These are phyloP conservation scores for Vigna hirtella DNA, from an alignment of 306 rosid genomes.

Conservation along the genomic window DNA sequence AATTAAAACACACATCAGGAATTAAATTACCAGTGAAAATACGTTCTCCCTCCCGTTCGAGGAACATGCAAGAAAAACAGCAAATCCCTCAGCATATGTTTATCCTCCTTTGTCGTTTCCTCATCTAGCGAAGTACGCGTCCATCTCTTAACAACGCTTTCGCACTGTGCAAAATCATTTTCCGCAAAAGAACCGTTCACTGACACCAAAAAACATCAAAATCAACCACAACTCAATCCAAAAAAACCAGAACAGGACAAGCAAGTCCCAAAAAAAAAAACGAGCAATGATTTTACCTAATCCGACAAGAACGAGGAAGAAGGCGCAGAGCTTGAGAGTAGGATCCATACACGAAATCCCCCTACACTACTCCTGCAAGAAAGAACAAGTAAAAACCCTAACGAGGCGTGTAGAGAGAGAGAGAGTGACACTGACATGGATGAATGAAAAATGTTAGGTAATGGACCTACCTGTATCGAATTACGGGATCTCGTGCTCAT, in stretches of 20 bases:
- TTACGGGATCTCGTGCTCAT: slow-evolving; percentile 73
- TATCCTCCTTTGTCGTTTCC: slow-evolving; percentile 62
- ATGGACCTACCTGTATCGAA: slow-evolving; percentile 61
- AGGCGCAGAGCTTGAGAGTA: slow-evolving; percentile 53
- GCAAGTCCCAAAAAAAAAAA: not conserved
- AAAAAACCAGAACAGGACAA: not conserved
- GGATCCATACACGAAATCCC: slow-evolving; percentile 73
- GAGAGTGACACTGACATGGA: not conserved
- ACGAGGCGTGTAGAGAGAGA: not conserved
- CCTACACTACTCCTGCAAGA: slow-evolving; percentile 51
- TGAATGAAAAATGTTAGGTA: not conserved
- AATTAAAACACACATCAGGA: not conserved
- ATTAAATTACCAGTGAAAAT: slow-evolving; percentile 76
- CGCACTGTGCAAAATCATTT: slow-evolving; percentile 65
- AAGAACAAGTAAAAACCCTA: slow-evolving; percentile 30
- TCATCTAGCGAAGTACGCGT: slow-evolving; percentile 65
- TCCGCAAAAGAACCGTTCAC: slow-evolving; percentile 55
- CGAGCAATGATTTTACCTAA: slow-evolving; percentile 54
- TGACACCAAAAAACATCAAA: slow-evolving; percentile 21
- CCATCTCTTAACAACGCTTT: slow-evolving; percentile 80
- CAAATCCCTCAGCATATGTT: slow-evolving; percentile 74
- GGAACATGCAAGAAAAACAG: slow-evolving; percentile 94
- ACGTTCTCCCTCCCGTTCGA: slow-evolving; percentile 95
- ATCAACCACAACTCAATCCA: slow-evolving; percentile 4
- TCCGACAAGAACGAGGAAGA: slow-evolving; percentile 61